Conservation (phyloP, 768 basidiomycete species). For the Tremella mesenterica region DNA sequence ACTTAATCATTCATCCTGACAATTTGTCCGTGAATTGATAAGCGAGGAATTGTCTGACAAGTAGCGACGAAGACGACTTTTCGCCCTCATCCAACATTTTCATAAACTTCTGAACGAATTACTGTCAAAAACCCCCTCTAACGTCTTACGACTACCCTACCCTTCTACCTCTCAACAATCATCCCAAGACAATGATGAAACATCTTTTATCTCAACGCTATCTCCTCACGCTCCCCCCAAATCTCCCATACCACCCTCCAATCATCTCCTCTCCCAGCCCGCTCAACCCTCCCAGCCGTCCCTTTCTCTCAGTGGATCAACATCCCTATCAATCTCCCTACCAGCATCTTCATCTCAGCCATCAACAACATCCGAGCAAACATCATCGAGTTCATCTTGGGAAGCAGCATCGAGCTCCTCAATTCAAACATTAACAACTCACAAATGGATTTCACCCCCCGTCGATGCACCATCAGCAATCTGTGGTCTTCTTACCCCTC, state of each 20-base stretch:
- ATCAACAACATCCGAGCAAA: background rate
- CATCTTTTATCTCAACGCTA: too few relatives aligned
- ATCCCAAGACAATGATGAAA: too few relatives aligned
- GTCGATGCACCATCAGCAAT: constrained; percentile 60
- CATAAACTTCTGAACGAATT: constrained; percentile 13
- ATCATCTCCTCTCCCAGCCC: constrained; percentile 47
- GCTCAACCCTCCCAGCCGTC: constrained; percentile 24
- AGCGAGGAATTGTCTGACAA: background rate
- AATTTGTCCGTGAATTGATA: too few relatives aligned
- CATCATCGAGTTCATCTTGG: too few relatives aligned
- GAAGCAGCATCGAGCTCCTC: too few relatives aligned
- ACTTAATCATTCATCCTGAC: too few relatives aligned
- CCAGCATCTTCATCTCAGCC: too few relatives aligned
- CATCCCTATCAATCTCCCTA: background rate
- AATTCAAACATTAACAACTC: background rate
- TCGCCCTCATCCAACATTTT: constrained; percentile 46
- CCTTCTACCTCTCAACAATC: too few relatives aligned
- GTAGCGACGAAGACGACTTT: constrained; percentile 15
- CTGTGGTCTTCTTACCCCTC: constrained; percentile 69
- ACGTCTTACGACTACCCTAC: constrained; percentile 14
- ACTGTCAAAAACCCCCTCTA: background rate
- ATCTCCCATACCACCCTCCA: constrained; percentile 23
- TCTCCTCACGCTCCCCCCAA: too few relatives aligned
- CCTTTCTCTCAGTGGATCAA: too few relatives aligned
- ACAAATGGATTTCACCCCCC: constrained; percentile 26